Evolutionary conservation across 108 stramenopile genomes (phyloP).

Genomic region (Aurantiochytrium sp.): DNA sequence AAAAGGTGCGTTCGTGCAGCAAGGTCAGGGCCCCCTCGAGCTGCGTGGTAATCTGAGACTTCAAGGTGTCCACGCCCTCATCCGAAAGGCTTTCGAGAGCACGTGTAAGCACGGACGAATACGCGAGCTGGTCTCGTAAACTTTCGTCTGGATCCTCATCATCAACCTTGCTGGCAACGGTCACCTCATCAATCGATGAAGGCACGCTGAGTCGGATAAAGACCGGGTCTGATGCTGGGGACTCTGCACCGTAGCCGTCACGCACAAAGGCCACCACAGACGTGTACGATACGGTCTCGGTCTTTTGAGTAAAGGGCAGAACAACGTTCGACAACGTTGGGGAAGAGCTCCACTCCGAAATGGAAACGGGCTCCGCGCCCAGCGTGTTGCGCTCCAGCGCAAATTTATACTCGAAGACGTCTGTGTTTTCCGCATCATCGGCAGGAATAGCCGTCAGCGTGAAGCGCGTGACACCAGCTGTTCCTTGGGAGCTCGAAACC

Average conservation of each 20-base stretch:
- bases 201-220: background rate
- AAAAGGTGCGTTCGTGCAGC: background rate
- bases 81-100: background rate
- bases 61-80: background rate
- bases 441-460: background rate
- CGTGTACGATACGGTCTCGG: background rate
- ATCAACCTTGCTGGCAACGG: background rate
- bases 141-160: background rate
- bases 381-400: background rate
- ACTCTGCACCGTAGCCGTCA: background rate
- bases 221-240: background rate
- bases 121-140: background rate
- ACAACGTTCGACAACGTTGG: background rate
- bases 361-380: background rate
- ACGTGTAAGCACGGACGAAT: background rate
- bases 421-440: background rate
- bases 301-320: background rate
- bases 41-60: background rate
- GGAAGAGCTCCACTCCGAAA: background rate
- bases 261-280: background rate
- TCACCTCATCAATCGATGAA: background rate
- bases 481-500: background rate
- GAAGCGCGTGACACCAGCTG: background rate
- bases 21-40: background rate
- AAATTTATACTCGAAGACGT: background rate